These are phyloP conservation scores for Yamadazyma jaroonii DNA, from an alignment of 1,139 yeast species.

Conservation along the genomic window DNA sequence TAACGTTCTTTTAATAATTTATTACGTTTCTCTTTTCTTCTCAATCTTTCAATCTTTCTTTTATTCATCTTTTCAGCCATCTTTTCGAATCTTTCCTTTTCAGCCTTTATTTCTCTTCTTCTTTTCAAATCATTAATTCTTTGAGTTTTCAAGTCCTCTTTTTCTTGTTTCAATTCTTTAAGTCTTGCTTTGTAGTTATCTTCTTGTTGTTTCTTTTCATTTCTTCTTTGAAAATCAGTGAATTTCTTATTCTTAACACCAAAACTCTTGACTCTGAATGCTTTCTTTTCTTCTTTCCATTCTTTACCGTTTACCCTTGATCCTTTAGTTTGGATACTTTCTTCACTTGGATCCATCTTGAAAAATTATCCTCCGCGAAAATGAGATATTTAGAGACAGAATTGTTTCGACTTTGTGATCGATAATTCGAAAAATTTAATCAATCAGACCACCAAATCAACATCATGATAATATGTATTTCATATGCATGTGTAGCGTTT, in stretches of 20 bases:
- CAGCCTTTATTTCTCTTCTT: conserved; percentile 67
- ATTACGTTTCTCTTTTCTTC: conserved; percentile 80
- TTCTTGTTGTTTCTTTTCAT: conserved; percentile 37
- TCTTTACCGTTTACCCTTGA: conserved; percentile 51
- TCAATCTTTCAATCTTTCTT: conserved; percentile 73
- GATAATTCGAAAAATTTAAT: too few species aligned
- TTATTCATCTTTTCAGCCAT: conserved; percentile 74
- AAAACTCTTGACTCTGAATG: conserved; percentile 41
- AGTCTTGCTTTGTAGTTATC: conserved; percentile 50
- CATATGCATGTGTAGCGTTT: too few species aligned
- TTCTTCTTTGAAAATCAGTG: conserved; percentile 27
- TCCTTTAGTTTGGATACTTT: conserved; percentile 23
- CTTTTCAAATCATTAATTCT: conserved; percentile 56
- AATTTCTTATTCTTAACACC: conserved; percentile 21
- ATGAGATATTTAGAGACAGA: too few species aligned
- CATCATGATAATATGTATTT: too few species aligned
- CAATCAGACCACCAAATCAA: not conserved
- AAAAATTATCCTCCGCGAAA: not conserved
- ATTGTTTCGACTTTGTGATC: too few species aligned
- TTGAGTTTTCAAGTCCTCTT: conserved; percentile 49
- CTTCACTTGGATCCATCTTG: too few species aligned
- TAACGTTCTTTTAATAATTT: conserved; percentile 70
- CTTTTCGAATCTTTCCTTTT: conserved; percentile 69
- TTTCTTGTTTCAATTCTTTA: conserved; percentile 59
- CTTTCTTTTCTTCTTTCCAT: conserved; percentile 56